Evolutionary conservation across 2,329 filamentous ascomycete genomes (phyloP), one percentile per base, ranked within the genome.

Genomic region (Byssoonygena ceratinophila): DNA sequence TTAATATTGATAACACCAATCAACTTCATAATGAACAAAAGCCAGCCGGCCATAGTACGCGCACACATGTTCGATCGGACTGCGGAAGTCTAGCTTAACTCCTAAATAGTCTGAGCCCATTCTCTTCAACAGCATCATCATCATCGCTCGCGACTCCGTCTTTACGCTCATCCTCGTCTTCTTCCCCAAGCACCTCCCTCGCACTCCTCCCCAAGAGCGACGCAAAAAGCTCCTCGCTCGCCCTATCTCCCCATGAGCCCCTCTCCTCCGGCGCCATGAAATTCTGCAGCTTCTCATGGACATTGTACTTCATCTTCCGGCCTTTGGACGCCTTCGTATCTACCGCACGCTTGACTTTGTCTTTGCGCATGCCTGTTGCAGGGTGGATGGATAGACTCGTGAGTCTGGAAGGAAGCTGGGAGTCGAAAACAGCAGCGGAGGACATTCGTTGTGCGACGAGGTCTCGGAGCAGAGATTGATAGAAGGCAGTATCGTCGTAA

Each of bases 281-380:
- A 68, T 96, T 96, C 72, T 95, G 87, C 63, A 98, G 70, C 74
- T 97, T 97, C 73, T 97, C 91, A 65, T 97, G 90, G 43, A 96
- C 88, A 14, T 87, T 92, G 70, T 91, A 98, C 36, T 88, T 79
- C 77, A 98, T 80, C 73, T 96, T 96, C 46, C 92, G 77, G 4
- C 92, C 92, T 71, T 97, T 97, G 66, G 87, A 94, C 0, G 92
- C 92, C 66, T 90, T 92, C 18, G 90, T 90, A 67, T 98, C 92
- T 3, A 97, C 86, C 27, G 83, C 79, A 64, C 87, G 85, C 70
- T 85, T 85, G 54, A 84, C 78, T 74, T 91, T 94, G 57, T 71
- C 68, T 54, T 72, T 71, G 45, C 68, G 68, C 67, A 72, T 71
- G 2, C 71, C 71, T 1, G 68, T 69, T 2, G 70, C 61, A 2